Percentiles rank a stretch among this genome's conserved stretches.
phyloP scores from a whole-genome alignment of 345 rosid species.

The Noccaea caerulescens region DNA sequence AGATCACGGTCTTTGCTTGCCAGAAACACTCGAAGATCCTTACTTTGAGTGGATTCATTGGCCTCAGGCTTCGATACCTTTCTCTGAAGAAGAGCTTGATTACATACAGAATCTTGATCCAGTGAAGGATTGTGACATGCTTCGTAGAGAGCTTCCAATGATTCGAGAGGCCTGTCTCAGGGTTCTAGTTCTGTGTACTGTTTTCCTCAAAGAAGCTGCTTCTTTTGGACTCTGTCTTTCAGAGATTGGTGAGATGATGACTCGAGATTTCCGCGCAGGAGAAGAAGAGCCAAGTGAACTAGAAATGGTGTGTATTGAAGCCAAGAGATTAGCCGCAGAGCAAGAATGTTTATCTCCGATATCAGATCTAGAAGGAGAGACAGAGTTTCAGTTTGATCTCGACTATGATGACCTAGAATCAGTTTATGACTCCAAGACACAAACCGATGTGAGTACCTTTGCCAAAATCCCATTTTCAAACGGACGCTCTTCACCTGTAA shows the following conservation, averaged over 20 bases:
- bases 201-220: conserved; percentile 68
- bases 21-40: conserved; percentile 69
- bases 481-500: conserved; percentile 47
- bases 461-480: conserved; percentile 42
- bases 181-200: conserved; percentile 56
- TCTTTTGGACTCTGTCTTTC: conserved; percentile 49
- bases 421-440: conserved; percentile 21
- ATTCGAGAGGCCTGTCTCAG: conserved; percentile 66
- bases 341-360: conserved; percentile 43
- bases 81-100: conserved; percentile 72
- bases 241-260: conserved; percentile 74
- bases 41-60: conserved; percentile 79
- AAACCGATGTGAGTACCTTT: conserved; percentile 9
- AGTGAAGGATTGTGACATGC: conserved; percentile 54
- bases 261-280: conserved; percentile 52
- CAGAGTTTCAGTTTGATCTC: conserved; percentile 51
- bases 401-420: conserved; percentile 45
- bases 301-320: conserved; percentile 60
- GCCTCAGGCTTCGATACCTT: conserved; percentile 75
- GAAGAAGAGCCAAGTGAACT: conserved; percentile 71
- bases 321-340: conserved; percentile 46
- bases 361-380: conserved; percentile 43
- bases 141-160: conserved; percentile 61
- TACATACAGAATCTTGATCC: conserved; percentile 60
- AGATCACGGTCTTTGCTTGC: conserved; percentile 75